Conservation (phyloP, 345 rosid genomes). For the Arabidopsis thaliana region DNA sequence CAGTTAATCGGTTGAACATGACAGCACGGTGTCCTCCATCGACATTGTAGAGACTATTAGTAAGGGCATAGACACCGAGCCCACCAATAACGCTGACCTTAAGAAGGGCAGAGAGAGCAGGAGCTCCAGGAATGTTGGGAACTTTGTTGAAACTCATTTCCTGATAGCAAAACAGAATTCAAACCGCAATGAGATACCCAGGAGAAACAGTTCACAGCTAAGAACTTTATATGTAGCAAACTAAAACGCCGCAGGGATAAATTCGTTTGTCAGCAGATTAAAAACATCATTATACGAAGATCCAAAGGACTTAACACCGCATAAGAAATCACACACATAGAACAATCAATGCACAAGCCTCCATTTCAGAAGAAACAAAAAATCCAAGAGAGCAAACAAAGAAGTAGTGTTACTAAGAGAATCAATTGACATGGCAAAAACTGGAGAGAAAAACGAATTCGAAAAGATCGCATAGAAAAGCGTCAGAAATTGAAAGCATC, state of each 20-base stretch:
- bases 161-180: background rate
- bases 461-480: background rate
- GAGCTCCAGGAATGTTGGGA: slow-evolving; percentile 48
- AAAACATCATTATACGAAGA: background rate
- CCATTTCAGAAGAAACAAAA: slow-evolving; percentile 1
- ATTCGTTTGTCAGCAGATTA: background rate
- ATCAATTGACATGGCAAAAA: background rate
- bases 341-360: background rate
- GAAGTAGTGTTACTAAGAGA: background rate
- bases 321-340: background rate
- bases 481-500: background rate
- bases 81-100: slow-evolving; percentile 47
- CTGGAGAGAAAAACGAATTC: background rate
- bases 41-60: slow-evolving; percentile 49
- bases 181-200: background rate
- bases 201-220: background rate
- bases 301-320: slow-evolving; percentile 3
- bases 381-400: background rate
- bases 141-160: slow-evolving; percentile 50
- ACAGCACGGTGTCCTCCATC: slow-evolving; percentile 51
- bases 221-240: background rate
- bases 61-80: slow-evolving; percentile 43
- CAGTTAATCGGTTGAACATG: slow-evolving; percentile 50
- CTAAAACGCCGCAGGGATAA: background rate
- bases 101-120: slow-evolving; percentile 46